These are phyloP conservation scores for Metschnikowia colocasiae DNA, from an alignment of 805 yeast genomes.

Conservation along the genomic window DNA sequence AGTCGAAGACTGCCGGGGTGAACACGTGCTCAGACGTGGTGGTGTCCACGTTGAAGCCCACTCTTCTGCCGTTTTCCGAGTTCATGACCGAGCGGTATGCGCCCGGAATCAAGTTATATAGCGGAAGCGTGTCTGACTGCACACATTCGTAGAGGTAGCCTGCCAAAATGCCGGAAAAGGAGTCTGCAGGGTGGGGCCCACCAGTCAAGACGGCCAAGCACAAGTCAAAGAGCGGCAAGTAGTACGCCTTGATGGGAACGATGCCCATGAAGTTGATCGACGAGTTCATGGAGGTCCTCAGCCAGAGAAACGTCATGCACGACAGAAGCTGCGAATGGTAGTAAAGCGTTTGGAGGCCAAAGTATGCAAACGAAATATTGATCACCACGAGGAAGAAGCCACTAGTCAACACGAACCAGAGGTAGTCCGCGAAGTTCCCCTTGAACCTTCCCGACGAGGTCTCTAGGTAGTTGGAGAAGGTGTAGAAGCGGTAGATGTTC, in stretches of 20 bases:
- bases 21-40: constrained; percentile 10
- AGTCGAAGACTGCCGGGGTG: constrained; percentile 39
- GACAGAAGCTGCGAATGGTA: constrained; percentile 45
- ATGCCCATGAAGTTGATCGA: constrained; percentile 50
- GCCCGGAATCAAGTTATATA: constrained; percentile 37
- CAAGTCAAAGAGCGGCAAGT: constrained; percentile 45
- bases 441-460: constrained; percentile 41
- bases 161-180: constrained; percentile 49
- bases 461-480: constrained; percentile 56
- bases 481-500: constrained; percentile 55
- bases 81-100: constrained; percentile 19
- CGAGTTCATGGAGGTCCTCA: constrained; percentile 51
- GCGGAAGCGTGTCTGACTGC: constrained; percentile 51
- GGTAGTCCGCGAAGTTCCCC: constrained; percentile 50
- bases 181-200: constrained; percentile 39
- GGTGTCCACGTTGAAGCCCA: constrained; percentile 25
- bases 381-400: constrained; percentile 44
- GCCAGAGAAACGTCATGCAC: constrained; percentile 61
- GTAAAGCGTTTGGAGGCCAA: constrained; percentile 10
- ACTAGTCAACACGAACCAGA: constrained; percentile 49
- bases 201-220: constrained; percentile 35
- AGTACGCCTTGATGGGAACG: constrained; percentile 53
- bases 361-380: constrained; percentile 20
- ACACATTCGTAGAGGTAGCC: constrained; percentile 62
- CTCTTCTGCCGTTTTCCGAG: constrained; percentile 19